Percentiles rank a stretch among this genome's conserved stretches.
These are phyloP conservation scores for Hyphodiscus sp. DNA, from an alignment of 2,329 filamentous ascomycete species.

Conservation along the genomic window DNA sequence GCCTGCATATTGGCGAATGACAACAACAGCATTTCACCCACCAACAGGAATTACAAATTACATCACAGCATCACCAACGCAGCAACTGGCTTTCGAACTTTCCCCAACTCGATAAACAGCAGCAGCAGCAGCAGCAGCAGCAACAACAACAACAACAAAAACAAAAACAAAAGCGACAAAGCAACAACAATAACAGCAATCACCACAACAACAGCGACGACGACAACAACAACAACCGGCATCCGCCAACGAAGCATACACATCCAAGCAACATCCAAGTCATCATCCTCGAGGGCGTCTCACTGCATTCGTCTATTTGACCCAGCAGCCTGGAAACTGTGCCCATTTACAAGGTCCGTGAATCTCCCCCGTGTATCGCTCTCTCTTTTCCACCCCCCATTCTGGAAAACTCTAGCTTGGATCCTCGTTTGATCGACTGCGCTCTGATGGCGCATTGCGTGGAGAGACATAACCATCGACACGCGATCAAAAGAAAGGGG, in stretches of 20 bases:
- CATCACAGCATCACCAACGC: too few relatives aligned
- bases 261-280: background rate
- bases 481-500: background rate
- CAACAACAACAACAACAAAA: too few relatives aligned
- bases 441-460: background rate
- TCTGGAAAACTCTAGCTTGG: background rate
- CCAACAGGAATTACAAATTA: too few relatives aligned
- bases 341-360: background rate
- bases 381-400: background rate
- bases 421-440: background rate
- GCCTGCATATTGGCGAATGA: too few relatives aligned
- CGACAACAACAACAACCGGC: background rate
- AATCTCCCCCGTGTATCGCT: background rate
- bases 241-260: background rate
- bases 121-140: too few relatives aligned
- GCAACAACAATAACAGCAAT: too few relatives aligned
- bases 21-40: too few relatives aligned
- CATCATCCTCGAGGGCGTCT: background rate
- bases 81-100: too few relatives aligned
- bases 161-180: too few relatives aligned
- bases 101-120: too few relatives aligned
- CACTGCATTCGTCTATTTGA: background rate
- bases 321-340: background rate
- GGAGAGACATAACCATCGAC: background rate
- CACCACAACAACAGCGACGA: too few relatives aligned